Conservation (phyloP, 257 asterid species). For the Solanum chilense region DNA sequence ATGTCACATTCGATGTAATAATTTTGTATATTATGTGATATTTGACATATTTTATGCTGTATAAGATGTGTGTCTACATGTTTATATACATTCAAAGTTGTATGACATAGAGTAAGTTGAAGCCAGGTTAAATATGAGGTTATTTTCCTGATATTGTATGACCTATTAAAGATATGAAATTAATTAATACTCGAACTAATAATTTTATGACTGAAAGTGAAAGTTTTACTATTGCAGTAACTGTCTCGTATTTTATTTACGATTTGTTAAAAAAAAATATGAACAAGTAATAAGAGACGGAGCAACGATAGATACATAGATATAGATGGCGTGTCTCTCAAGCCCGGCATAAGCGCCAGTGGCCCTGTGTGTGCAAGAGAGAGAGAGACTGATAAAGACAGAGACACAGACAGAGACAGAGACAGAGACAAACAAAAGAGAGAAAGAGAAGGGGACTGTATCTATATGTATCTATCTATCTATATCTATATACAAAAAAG, state of each 20-base stretch:
- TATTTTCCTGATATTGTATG: too few species aligned
- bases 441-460: background rate
- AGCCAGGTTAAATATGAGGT: too few species aligned
- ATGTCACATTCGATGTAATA: too few species aligned
- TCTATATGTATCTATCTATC: background rate
- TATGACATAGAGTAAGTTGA: too few species aligned
- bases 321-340: constrained; percentile 55
- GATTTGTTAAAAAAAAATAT: background rate
- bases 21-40: too few species aligned
- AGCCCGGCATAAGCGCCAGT: constrained; percentile 62
- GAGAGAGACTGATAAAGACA: constrained; percentile 5
- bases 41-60: too few species aligned
- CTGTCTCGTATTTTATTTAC: background rate
- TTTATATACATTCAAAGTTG: too few species aligned
- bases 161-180: too few species aligned
- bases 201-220: background rate
- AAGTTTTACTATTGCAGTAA: too few species aligned
- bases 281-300: background rate
- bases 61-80: too few species aligned
- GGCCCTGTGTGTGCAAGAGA: constrained; percentile 13
- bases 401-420: background rate
- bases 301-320: background rate
- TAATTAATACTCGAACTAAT: background rate
- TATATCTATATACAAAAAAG: background rate
- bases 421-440: background rate